Conservation (phyloP, 116 monocot species). For the Dioscorea cayenensis region DNA sequence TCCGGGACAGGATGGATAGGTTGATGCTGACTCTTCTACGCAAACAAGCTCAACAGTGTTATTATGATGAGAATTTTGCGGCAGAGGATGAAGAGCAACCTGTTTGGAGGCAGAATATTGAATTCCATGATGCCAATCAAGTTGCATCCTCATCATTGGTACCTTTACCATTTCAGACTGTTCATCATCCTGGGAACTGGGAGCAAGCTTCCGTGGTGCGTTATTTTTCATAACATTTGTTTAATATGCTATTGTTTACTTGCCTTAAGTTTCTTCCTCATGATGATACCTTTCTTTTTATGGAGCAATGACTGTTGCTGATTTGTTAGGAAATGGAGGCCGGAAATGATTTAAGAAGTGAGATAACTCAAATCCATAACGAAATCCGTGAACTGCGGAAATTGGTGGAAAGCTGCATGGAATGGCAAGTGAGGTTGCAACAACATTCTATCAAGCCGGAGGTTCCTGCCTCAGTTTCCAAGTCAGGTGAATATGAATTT, state of each 20-base stretch:
- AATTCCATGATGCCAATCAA: slow-evolving; percentile 19
- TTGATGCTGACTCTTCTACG: slow-evolving; percentile 43
- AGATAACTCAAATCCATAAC: slow-evolving; percentile 47
- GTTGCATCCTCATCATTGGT: slow-evolving; percentile 29
- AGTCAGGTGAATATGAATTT: slow-evolving; percentile 35
- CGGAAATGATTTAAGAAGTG: slow-evolving; percentile 48
- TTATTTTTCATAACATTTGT: slow-evolving; percentile 18
- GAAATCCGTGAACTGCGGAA: slow-evolving; percentile 71
- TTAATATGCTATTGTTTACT: slow-evolving; percentile 14
- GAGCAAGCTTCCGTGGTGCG: slow-evolving; percentile 21
- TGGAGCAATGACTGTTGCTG: background rate
- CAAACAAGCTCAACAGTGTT: slow-evolving; percentile 29
- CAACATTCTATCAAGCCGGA: slow-evolving; percentile 46
- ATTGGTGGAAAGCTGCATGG: slow-evolving; percentile 62
- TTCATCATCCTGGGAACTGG: slow-evolving; percentile 17
- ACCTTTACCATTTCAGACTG: slow-evolving; percentile 24
- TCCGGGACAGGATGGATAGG: slow-evolving; percentile 55
- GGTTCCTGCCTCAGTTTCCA: slow-evolving; percentile 35
- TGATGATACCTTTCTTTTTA: background rate
- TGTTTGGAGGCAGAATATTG: slow-evolving; percentile 20
- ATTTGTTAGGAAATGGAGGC: slow-evolving; percentile 41
- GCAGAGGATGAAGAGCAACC: slow-evolving; percentile 25
- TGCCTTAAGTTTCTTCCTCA: background rate
- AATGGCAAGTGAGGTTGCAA: slow-evolving; percentile 49
- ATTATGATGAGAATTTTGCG: slow-evolving; percentile 16